Percentiles rank a stretch among this genome's conserved stretches.
Conservation (phyloP, 768 basidiomycete genomes). For the Trametes cingulata region DNA sequence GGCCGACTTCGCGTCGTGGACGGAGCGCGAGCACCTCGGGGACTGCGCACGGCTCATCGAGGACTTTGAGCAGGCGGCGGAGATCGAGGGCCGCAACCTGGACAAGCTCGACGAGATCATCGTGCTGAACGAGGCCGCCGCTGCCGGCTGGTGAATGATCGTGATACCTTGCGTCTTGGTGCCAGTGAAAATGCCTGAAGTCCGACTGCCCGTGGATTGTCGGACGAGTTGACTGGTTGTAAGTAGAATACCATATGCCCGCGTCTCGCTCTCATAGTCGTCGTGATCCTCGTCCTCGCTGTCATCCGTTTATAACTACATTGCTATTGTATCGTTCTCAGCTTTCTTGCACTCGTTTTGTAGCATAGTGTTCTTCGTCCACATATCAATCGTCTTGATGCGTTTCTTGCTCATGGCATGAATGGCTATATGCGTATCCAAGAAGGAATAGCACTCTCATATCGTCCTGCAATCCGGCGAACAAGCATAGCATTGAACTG, state of each 20-base stretch:
- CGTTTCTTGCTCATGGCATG: too few species aligned
- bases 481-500: too few species aligned
- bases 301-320: neutral
- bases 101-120: slow-evolving; percentile 4
- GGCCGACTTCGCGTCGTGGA: slow-evolving; percentile 19
- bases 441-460: too few species aligned
- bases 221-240: neutral
- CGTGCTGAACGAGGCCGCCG: slow-evolving; percentile 22
- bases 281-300: neutral
- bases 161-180: too few species aligned
- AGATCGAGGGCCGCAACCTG: slow-evolving; percentile 20
- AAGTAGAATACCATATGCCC: neutral
- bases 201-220: neutral
- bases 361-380: neutral
- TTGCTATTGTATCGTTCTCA: neutral
- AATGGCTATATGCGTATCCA: too few species aligned
- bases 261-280: too few species aligned
- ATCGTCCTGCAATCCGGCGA: too few species aligned
- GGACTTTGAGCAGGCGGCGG: slow-evolving; percentile 22
- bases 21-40: slow-evolving; percentile 13
- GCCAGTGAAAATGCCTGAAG: too few species aligned
- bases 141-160: slow-evolving; percentile 13
- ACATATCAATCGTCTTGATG: too few species aligned
- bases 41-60: slow-evolving; percentile 18
- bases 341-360: neutral